These are phyloP conservation scores for Lentinula boryana DNA, from an alignment of 768 basidiomycete genomes.

Conservation along the genomic window DNA sequence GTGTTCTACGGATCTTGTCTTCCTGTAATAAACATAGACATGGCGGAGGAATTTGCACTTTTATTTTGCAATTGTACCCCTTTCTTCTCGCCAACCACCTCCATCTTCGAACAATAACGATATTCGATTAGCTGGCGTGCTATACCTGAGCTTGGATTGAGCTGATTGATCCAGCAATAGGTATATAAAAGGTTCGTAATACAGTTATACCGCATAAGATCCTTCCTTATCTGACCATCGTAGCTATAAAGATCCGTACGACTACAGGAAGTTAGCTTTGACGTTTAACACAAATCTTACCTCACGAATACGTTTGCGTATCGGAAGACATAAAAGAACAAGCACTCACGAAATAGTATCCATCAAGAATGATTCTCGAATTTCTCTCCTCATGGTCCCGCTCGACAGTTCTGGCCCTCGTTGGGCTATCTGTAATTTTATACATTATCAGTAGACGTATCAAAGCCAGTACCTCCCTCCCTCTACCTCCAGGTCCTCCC, in stretches of 20 bases:
- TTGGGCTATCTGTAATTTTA: neutral
- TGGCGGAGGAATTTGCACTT: neutral
- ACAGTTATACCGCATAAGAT: neutral
- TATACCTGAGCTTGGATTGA: too few relatives aligned
- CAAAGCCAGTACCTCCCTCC: conserved; percentile 8
- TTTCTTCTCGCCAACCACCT: neutral
- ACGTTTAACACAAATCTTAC: neutral
- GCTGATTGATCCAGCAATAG: neutral
- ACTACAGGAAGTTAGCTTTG: neutral
- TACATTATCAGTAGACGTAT: neutral
- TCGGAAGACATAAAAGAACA: neutral
- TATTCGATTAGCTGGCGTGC: neutral
- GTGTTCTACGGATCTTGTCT: neutral
- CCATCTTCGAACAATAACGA: neutral
- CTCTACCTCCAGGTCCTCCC: conserved; percentile 39
- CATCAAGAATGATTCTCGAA: conserved; percentile 1
- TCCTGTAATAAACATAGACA: neutral
- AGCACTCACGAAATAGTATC: neutral
- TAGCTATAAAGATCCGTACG: neutral
- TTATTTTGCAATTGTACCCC: neutral
- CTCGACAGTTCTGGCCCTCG: neutral
- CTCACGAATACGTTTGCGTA: neutral
- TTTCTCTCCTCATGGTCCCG: neutral
- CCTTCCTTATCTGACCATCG: neutral
- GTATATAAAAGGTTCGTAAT: neutral